Conservation (phyloP, 2,329 filamentous ascomycete species). For the Fusarium haematococcum region DNA sequence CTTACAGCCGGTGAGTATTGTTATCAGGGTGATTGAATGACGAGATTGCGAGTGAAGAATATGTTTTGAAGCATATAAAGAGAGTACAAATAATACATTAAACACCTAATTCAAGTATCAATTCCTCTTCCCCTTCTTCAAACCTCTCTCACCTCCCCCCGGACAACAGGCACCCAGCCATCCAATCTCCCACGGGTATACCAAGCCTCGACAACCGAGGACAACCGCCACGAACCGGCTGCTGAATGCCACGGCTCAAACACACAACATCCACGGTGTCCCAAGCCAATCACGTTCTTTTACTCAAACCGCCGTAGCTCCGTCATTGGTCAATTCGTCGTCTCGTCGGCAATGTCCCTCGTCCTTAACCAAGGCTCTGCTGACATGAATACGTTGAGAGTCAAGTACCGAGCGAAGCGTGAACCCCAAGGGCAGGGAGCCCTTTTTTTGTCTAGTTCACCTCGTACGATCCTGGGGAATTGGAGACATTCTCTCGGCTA, state of each 20-base stretch:
- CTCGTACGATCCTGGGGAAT: conserved; percentile 3
- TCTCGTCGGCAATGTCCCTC: conserved; percentile 40
- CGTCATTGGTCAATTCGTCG: conserved; percentile 46
- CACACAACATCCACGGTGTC: neutral
- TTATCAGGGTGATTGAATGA: neutral
- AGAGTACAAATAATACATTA: neutral
- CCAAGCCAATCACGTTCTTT: conserved; percentile 22
- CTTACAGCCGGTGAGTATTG: neutral
- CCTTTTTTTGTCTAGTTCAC: conserved; percentile 11
- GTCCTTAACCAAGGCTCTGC: conserved; percentile 44
- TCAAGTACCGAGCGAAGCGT: conserved; percentile 4
- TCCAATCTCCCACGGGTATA: conserved; percentile 12
- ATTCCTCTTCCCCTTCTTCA: neutral
- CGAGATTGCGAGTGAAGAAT: neutral
- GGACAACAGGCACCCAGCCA: neutral
- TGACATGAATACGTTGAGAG: conserved; percentile 11
- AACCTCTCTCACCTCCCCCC: neutral
- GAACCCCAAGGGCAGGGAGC: neutral
- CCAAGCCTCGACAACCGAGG: conserved; percentile 46
- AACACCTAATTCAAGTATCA: neutral
- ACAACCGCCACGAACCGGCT: conserved; percentile 47
- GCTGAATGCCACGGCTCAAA: conserved; percentile 28
- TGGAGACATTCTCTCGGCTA: conserved; percentile 6
- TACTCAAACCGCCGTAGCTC: conserved; percentile 27
- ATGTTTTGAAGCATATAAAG: neutral